Evolutionary conservation across 495 filamentous ascomycete genomes (phyloP).

Genomic region (Talaromyces trachyspermus): DNA sequence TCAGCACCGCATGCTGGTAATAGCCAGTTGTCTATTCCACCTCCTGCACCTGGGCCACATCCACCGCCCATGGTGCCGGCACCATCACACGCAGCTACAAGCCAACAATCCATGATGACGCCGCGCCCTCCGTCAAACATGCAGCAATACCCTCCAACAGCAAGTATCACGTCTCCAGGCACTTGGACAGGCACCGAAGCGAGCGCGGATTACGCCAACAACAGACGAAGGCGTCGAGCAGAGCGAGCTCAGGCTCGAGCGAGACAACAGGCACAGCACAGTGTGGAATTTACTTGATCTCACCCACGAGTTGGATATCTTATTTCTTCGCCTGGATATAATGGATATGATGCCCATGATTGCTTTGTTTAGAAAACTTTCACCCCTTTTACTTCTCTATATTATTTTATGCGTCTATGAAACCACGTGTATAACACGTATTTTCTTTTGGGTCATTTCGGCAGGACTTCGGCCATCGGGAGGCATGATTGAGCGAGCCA

Average conservation of each 20-base stretch:
- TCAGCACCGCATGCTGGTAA: conserved; percentile 12
- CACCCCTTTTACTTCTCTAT: not conserved
- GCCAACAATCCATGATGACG: not conserved
- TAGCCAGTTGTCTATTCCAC: conserved; percentile 11
- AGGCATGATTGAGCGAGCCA: not conserved
- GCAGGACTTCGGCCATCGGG: not conserved
- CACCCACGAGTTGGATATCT: not conserved
- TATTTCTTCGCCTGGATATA: not conserved
- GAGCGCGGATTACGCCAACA: conserved; percentile 47
- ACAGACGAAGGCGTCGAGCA: conserved; percentile 43
- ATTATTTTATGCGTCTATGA: not conserved
- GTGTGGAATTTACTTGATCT: conserved; percentile 39
- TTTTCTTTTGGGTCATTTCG: no score
- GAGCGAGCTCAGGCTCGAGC: conserved; percentile 43
- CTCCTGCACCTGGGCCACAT: conserved; percentile 5
- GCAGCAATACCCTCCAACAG: conserved; percentile 26
- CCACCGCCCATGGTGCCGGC: not conserved
- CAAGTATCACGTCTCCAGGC: conserved; percentile 40
- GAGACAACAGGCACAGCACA: conserved; percentile 35
- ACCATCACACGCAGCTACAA: conserved; percentile 1
- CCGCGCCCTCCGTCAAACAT: conserved; percentile 19
- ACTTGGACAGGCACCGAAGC: conserved; percentile 45
- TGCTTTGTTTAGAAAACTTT: no score
- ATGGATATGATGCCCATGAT: no score
- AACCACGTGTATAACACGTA: not conserved